Evolutionary conservation across 2,329 filamentous ascomycete genomes (phyloP).

Genomic region (Scleromitrula shiraiana): DNA sequence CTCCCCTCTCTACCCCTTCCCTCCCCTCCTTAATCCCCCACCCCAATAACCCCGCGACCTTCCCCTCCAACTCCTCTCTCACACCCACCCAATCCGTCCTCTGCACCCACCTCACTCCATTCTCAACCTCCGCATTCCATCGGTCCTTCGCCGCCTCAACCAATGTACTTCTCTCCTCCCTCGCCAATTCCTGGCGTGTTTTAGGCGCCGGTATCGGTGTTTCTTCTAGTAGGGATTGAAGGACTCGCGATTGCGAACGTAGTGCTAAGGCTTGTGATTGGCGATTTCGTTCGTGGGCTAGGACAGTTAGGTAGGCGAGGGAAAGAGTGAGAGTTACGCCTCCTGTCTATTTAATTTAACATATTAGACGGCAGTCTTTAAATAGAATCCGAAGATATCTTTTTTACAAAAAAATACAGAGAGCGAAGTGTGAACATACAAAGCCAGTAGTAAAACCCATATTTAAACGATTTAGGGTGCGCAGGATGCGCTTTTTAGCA

Average conservation of each 20-base stretch:
- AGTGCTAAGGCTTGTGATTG: conserved; percentile 48
- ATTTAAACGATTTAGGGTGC: conserved; percentile 15
- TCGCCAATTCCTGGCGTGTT: conserved; percentile 42
- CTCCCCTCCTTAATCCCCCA: conserved; percentile 24
- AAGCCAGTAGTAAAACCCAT: conserved; percentile 73
- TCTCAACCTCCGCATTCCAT: conserved; percentile 69
- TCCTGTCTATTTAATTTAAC: conserved; percentile 49
- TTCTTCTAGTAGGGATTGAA: conserved; percentile 45
- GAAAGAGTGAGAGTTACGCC: conserved; percentile 69
- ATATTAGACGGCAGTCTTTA: no score
- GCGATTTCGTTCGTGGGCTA: conserved; percentile 62
- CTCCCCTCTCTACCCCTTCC: conserved; percentile 24
- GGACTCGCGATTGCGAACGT: conserved; percentile 44
- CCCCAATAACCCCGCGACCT: conserved; percentile 35
- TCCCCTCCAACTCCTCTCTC: conserved; percentile 49
- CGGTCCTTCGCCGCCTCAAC: conserved; percentile 64
- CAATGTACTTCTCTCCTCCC: conserved; percentile 46
- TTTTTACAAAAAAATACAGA: no score
- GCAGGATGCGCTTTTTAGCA: conserved; percentile 12
- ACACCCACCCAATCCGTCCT: conserved; percentile 56
- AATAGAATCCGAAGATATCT: no score
- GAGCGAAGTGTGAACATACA: conserved; percentile 41
- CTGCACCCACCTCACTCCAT: conserved; percentile 58
- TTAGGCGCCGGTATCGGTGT: conserved; percentile 40
- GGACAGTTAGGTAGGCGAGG: conserved; percentile 62